These are phyloP conservation scores for Botrytis medusae DNA, from an alignment of 2,329 filamentous ascomycete genomes.

Conservation along the genomic window DNA sequence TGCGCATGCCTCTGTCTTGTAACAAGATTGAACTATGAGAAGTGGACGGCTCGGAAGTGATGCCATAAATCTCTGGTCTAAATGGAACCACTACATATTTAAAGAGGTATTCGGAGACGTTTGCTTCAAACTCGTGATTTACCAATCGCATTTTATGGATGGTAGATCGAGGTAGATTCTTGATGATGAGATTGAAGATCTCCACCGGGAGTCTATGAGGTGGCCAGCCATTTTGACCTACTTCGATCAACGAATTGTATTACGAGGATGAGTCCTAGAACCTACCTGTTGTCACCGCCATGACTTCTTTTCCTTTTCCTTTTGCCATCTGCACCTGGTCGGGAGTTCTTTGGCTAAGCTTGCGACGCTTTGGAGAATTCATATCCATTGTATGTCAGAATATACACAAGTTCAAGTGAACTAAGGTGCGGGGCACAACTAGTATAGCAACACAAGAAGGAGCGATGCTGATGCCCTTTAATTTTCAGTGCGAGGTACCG, in stretches of 20 bases:
- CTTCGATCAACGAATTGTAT: conserved; percentile 7
- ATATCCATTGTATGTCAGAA: conserved; percentile 10
- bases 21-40: conserved; percentile 35
- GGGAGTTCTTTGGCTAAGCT: conserved; percentile 25
- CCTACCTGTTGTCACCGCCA: neutral
- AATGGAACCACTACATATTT: conserved; percentile 65
- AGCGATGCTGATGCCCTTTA: neutral
- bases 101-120: conserved; percentile 59
- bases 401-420: neutral
- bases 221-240: conserved; percentile 41
- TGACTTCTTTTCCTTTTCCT: conserved; percentile 18
- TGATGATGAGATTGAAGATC: conserved; percentile 58
- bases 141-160: conserved; percentile 62
- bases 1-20: conserved; percentile 53
- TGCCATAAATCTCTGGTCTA: conserved; percentile 61
- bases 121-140: conserved; percentile 57
- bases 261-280: neutral
- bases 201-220: conserved; percentile 55
- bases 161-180: conserved; percentile 56
- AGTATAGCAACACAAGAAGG: neutral
- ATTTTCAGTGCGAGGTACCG: neutral
- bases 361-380: conserved; percentile 32
- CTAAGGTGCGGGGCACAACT: neutral
- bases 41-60: conserved; percentile 42
- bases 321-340: conserved; percentile 17